phyloP scores from a whole-genome alignment of 1,284 basidiomycete genomes.

The Cryptococcus neoformans region DNA sequence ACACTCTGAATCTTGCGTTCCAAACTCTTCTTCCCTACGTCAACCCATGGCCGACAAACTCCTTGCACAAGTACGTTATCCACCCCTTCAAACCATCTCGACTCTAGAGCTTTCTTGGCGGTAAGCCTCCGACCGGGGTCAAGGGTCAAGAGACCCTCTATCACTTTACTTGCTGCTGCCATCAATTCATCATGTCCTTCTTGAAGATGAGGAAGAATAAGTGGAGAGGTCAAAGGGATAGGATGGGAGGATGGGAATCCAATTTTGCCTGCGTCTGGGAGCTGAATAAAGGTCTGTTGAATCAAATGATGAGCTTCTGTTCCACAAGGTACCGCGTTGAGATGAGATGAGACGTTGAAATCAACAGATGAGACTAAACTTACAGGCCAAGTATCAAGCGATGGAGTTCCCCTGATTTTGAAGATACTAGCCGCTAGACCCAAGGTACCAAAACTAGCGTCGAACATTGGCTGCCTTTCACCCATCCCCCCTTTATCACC shows the following conservation, averaged over 20 bases:
- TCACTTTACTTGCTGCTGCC: neutral
- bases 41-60: no score
- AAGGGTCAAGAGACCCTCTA: neutral
- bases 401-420: constrained; percentile 32
- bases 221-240: neutral
- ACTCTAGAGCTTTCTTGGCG: neutral
- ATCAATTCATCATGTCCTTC: no score
- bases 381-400: constrained; percentile 34
- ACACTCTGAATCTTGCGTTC: no score
- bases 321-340: neutral
- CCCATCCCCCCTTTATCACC: neutral
- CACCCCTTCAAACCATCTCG: neutral
- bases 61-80: no score
- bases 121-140: neutral
- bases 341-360: neutral
- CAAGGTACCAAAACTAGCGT: constrained; percentile 34
- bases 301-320: neutral
- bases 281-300: constrained; percentile 22
- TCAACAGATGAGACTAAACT: neutral
- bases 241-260: constrained; percentile 20
- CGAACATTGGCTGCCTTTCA: constrained; percentile 23
- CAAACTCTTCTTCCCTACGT: no score
- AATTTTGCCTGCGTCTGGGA: constrained; percentile 40
- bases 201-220: neutral
- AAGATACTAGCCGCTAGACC: constrained; percentile 44